Percentiles rank a stretch among this genome's conserved stretches.
Conservation (phyloP, 139 green algal species). For the Spirogloea muscicola region DNA sequence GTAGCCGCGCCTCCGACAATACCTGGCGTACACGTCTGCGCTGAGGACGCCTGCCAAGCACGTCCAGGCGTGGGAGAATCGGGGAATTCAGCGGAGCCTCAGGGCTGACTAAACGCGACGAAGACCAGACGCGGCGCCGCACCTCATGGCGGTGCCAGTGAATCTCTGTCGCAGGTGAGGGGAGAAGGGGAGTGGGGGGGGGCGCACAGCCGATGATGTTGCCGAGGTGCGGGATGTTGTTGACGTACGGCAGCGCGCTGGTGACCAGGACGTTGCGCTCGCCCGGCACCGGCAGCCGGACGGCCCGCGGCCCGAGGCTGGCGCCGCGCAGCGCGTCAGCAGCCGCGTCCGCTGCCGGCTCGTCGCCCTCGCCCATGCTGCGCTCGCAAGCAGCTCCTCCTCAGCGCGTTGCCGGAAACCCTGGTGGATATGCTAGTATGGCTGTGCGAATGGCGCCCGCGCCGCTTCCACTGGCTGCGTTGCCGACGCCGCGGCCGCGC, state of each 20-base stretch:
- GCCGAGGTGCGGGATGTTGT: constrained; percentile 97
- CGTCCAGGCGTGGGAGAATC: neutral
- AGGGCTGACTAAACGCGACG: neutral
- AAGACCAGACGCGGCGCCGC: neutral
- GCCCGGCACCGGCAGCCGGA: constrained; percentile 35
- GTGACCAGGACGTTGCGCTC: constrained; percentile 78
- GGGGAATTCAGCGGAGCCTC: neutral
- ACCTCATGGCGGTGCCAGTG: neutral
- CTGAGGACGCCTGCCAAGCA: constrained; percentile 69
- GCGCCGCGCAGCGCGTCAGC: too few relatives aligned
- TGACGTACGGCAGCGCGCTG: constrained; percentile 95
- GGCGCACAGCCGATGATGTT: constrained; percentile 94
- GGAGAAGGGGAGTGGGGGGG: neutral
- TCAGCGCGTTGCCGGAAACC: too few relatives aligned
- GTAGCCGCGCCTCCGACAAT: constrained; percentile 77
- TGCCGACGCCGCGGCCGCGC: too few relatives aligned
- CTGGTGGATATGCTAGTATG: too few relatives aligned
- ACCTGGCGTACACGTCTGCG: constrained; percentile 90
- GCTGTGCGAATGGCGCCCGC: too few relatives aligned
- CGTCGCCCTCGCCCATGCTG: too few relatives aligned
- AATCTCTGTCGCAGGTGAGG: neutral
- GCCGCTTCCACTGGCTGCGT: too few relatives aligned
- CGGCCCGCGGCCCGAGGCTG: too few relatives aligned
- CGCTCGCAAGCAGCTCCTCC: too few relatives aligned
- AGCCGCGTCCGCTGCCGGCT: too few relatives aligned